A percentile compares a stretch with the other conserved stretches of the same genome.
These are phyloP conservation scores for Rhodomyrtus tomentosa DNA, from an alignment of 345 rosid genomes.

Conservation along the genomic window DNA sequence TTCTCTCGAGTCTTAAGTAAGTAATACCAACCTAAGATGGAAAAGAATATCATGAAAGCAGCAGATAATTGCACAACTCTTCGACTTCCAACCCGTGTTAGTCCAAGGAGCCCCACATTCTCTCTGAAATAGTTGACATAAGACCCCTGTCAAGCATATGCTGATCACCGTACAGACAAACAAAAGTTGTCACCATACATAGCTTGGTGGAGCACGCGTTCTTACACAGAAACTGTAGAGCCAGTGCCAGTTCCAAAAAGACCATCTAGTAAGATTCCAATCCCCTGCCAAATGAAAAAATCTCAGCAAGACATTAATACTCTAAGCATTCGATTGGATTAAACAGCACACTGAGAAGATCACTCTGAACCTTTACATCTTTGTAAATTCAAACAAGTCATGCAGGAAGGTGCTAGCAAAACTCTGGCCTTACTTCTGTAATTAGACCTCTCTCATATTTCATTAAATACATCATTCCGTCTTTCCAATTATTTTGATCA, in stretches of 20 bases:
- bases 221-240: conserved; percentile 82
- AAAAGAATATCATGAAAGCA: conserved; percentile 95
- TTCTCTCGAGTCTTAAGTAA: background rate
- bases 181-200: background rate
- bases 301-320: background rate
- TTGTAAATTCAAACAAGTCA: background rate
- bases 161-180: background rate
- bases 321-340: background rate
- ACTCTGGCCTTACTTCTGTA: background rate
- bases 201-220: background rate
- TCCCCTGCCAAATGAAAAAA: conserved; percentile 40
- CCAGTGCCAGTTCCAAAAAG: conserved; percentile 94
- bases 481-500: background rate
- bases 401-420: background rate
- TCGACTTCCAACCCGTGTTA: conserved; percentile 95
- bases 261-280: conserved; percentile 84
- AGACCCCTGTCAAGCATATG: background rate
- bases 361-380: background rate
- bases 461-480: background rate
- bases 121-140: conserved; percentile 40
- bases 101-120: conserved; percentile 90
- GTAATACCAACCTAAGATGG: conserved; percentile 47
- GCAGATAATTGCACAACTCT: conserved; percentile 94
- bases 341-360: background rate
- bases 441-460: background rate